Conservation (phyloP, 495 filamentous ascomycete species). For the Daldinia childiae region DNA sequence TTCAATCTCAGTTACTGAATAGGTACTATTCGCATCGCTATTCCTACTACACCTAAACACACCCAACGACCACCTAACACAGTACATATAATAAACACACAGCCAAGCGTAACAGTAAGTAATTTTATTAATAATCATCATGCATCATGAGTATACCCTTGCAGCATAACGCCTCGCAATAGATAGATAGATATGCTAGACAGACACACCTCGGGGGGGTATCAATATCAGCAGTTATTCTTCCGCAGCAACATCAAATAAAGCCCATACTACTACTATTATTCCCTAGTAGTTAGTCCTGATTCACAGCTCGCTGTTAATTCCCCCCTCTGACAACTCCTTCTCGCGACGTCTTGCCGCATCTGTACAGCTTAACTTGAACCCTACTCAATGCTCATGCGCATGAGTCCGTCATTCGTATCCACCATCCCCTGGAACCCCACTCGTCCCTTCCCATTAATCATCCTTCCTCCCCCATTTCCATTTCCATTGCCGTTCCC, state of each 20-base stretch:
- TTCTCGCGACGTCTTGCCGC: neutral
- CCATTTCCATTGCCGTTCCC: constrained; percentile 23
- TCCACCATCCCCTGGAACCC: constrained; percentile 96
- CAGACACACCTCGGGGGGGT: neutral
- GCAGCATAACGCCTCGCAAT: neutral
- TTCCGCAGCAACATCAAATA: neutral
- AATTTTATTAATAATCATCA: neutral
- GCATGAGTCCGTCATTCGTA: constrained; percentile 94
- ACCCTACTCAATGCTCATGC: constrained; percentile 87
- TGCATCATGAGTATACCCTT: neutral
- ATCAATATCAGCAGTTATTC: neutral
- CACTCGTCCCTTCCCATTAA: constrained; percentile 61
- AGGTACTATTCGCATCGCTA: neutral
- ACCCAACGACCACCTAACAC: neutral
- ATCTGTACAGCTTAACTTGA: neutral
- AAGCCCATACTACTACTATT: neutral
- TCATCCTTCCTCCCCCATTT: constrained; percentile 23
- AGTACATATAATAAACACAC: neutral
- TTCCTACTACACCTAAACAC: neutral
- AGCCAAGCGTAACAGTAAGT: neutral
- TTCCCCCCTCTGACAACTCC: neutral
- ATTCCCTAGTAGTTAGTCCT: neutral
- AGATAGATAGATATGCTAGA: neutral
- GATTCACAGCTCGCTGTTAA: neutral
- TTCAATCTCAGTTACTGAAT: neutral